These are phyloP conservation scores for Oenanthe javanica DNA, from an alignment of 140 eudicot species.

Conservation along the genomic window DNA sequence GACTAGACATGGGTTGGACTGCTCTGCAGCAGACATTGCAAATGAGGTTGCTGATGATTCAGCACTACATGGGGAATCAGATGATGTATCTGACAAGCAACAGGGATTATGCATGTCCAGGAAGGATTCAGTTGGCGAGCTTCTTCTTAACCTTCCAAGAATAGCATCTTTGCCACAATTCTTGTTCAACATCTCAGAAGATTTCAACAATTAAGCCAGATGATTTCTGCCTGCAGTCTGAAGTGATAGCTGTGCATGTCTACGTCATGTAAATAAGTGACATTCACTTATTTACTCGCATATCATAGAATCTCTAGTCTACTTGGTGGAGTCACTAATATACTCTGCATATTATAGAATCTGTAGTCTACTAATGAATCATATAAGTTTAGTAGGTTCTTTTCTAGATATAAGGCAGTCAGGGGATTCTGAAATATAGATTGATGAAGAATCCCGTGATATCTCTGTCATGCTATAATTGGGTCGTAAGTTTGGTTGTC, in stretches of 20 bases:
- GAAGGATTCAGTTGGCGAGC: conserved; percentile 83
- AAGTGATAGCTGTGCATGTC: neutral
- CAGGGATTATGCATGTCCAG: conserved; percentile 49
- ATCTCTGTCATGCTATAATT: neutral
- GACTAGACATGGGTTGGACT: conserved; percentile 11
- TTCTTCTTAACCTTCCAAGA: conserved; percentile 78
- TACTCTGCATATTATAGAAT: neutral
- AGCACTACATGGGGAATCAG: conserved; percentile 8
- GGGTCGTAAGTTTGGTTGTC: neutral
- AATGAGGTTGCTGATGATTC: conserved; percentile 20
- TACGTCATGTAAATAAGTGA: neutral
- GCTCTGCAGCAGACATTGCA: conserved; percentile 16
- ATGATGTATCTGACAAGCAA: conserved; percentile 12
- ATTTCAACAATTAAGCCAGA: conserved; percentile 39
- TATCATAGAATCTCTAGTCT: conserved; percentile 1
- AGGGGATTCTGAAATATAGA: conserved; percentile 11
- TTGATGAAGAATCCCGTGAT: conserved; percentile 8
- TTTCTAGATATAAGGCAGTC: neutral
- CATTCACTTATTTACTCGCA: neutral
- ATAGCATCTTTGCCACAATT: conserved; percentile 83
- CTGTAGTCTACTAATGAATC: neutral
- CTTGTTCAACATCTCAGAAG: conserved; percentile 49
- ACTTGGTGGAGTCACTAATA: neutral
- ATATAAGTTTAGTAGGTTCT: neutral
- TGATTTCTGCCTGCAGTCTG: conserved; percentile 1